Percentiles rank a stretch among this genome's conserved stretches.
These are phyloP conservation scores for Cordyceps fumosorosea DNA, from an alignment of 2,329 filamentous ascomycete genomes.

Conservation along the genomic window DNA sequence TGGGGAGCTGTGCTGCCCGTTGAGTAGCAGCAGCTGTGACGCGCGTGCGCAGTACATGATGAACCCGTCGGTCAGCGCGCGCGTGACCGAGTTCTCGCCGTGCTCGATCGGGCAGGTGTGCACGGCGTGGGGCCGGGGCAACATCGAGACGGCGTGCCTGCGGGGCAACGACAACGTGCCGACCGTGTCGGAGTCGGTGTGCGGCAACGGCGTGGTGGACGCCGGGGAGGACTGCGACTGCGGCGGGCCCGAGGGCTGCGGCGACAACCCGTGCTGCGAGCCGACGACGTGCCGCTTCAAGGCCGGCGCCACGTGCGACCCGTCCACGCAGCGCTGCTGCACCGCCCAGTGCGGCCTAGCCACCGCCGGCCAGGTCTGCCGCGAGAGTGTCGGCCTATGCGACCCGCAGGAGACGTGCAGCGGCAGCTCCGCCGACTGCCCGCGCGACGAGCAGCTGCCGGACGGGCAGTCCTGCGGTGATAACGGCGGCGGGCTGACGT, in stretches of 20 bases:
- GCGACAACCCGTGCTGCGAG: constrained; percentile 68
- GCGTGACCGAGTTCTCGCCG: constrained; percentile 67
- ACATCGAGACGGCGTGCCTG: constrained; percentile 65
- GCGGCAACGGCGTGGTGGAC: constrained; percentile 88
- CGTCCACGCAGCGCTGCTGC: constrained; percentile 67
- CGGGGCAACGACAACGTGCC: constrained; percentile 68
- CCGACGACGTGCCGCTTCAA: constrained; percentile 72
- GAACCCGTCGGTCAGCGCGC: constrained; percentile 71
- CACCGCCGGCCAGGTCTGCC: constrained; percentile 61
- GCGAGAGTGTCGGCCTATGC: constrained; percentile 63
- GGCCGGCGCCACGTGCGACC: constrained; percentile 63
- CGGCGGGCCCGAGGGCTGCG: constrained; percentile 61
- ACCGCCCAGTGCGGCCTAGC: constrained; percentile 54
- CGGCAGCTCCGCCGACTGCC: constrained; percentile 62
- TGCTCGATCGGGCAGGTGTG: constrained; percentile 86
- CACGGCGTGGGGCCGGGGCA: constrained; percentile 66
- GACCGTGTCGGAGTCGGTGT: constrained; percentile 70
- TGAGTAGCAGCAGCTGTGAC: constrained; percentile 58
- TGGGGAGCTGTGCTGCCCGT: constrained; percentile 58
- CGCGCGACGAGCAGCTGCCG: constrained; percentile 54
- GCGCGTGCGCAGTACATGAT: constrained; percentile 72
- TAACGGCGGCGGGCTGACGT: constrained; percentile 52
- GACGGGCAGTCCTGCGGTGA: constrained; percentile 63
- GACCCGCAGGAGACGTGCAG: constrained; percentile 73
- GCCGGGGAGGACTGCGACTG: constrained; percentile 84